A percentile compares a stretch with the other conserved stretches of the same genome.
Evolutionary conservation across 2,329 filamentous ascomycete genomes (phyloP).

Genomic region (Graphilbum ipis-grandicollis): DNA sequence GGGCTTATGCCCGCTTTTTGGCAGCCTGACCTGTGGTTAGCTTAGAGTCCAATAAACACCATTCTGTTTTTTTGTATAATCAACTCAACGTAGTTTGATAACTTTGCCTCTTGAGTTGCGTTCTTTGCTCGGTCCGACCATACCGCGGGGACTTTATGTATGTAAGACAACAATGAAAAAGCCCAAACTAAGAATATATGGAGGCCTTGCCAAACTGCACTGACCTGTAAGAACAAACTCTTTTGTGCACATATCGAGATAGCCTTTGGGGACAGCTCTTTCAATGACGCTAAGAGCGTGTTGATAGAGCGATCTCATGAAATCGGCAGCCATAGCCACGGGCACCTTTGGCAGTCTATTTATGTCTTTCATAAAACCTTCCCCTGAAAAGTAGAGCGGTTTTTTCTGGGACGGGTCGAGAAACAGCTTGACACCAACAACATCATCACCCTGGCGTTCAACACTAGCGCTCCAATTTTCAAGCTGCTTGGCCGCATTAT

Average conservation of each 20-base stretch:
- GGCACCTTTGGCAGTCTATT: neutral
- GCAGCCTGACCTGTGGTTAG: slow-evolving; percentile 2
- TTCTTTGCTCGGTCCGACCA: slow-evolving; percentile 21
- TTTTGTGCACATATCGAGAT: neutral
- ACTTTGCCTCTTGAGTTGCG: slow-evolving; percentile 14
- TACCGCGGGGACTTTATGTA: slow-evolving; percentile 20
- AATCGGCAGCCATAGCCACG: slow-evolving; percentile 3
- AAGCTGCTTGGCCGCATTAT: neutral
- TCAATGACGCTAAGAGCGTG: slow-evolving; percentile 1
- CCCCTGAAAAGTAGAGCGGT: neutral
- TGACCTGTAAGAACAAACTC: neutral
- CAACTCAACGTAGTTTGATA: neutral
- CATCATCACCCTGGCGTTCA: neutral
- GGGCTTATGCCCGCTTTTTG: slow-evolving; percentile 10
- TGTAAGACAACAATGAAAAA: neutral
- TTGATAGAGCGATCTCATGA: slow-evolving; percentile 1
- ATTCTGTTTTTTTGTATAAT: too few species aligned
- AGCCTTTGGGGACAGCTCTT: neutral
- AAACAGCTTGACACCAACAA: slow-evolving; percentile 4
- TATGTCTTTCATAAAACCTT: neutral
- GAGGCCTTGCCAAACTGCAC: too few species aligned
- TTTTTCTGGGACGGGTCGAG: slow-evolving; percentile 3
- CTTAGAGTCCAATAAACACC: neutral
- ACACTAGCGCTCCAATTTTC: neutral
- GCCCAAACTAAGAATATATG: neutral